Evolutionary conservation across 768 basidiomycete species (phyloP), one percentile per base, ranked within the genome.

Genomic region (Trametopsis cervina): DNA sequence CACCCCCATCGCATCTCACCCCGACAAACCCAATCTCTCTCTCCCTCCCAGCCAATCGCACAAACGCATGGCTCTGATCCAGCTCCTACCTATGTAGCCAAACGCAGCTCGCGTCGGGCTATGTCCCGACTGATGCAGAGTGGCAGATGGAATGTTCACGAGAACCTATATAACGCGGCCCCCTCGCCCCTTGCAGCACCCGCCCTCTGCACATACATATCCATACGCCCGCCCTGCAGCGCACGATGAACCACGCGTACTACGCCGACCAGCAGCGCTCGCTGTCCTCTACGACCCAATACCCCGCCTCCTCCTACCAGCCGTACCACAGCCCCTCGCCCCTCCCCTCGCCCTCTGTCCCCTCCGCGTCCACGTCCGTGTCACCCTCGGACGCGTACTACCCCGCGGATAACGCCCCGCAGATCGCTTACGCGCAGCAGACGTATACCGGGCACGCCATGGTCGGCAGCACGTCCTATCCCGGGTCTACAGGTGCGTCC

Each of bases 111-210:
- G 29, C n/a, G n/a, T n/a, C n/a, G n/a, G n/a, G n/a, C n/a, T n/a
- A n/a, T n/a, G n/a, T n/a, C n/a, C n/a, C n/a, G n/a, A n/a, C n/a
- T n/a, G n/a, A n/a, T 33, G 9, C 29, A 33, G n/a, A 49, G 20
- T 50, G 45, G 40, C 42, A 56, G 47, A 38, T 41, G 35, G 54
- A 40, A 42, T 42, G 36, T 15, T 43, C 21, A 24, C 18, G 44
- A 38, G 27, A 47, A 56, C 52, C 52, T 54, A 53, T 53, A 39
- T 35, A 33, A 42, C 21, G 22, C 10, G 38, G 2, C 46, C 39
- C 25, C 47, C 18, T 46, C 25, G 23, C 25, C 20, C 42, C 27
- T 38, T 49, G 47, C 27, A 23, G 35, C 51, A 20, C 38, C 54
- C 42, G 27, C 36, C 24, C 49, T 7, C 40, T 33, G 23, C 45